phyloP scores from a whole-genome alignment of 75 land plant genomes.

The Picea glauca region DNA sequence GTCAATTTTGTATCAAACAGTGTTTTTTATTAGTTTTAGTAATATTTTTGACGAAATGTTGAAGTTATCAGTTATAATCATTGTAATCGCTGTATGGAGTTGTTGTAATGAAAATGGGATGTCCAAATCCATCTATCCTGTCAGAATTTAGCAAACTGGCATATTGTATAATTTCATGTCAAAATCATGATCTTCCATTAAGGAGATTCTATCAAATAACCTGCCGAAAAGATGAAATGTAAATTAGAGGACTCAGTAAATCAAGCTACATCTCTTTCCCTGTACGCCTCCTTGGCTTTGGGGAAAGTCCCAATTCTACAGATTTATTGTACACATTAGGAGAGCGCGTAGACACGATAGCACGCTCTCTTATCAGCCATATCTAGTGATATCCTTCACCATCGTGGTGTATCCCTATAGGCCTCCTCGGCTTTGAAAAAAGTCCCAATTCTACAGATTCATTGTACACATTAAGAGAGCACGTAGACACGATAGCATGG shows the following conservation, averaged over 20 bases:
- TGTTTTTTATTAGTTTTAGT: too few relatives aligned
- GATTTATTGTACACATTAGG: constrained; percentile 72
- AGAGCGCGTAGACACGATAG: constrained; percentile 83
- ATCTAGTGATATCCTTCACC: constrained; percentile 63
- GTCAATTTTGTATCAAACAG: too few relatives aligned
- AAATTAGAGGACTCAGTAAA: background rate
- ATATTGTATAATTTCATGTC: too few relatives aligned
- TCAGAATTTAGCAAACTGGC: too few relatives aligned
- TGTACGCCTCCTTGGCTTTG: constrained; percentile 64
- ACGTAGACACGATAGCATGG: constrained; percentile 69
- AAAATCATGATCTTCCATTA: too few relatives aligned
- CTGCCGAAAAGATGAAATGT: too few relatives aligned
- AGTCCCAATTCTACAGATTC: constrained; percentile 74
- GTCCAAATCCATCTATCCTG: too few relatives aligned
- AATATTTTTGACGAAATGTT: too few relatives aligned
- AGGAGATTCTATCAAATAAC: too few relatives aligned
- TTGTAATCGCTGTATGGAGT: too few relatives aligned
- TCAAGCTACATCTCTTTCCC: constrained; percentile 33
- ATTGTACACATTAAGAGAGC: constrained; percentile 77
- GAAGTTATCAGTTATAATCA: too few relatives aligned
- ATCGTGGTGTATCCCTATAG: constrained; percentile 74
- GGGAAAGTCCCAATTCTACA: constrained; percentile 64
- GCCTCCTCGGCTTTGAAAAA: constrained; percentile 54
- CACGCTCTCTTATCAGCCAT: constrained; percentile 50
- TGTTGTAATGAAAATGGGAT: too few relatives aligned